Base-by-base conservation (phyloP, 176 grass and related monocot species). In the Leersia perrieri region DNA sequence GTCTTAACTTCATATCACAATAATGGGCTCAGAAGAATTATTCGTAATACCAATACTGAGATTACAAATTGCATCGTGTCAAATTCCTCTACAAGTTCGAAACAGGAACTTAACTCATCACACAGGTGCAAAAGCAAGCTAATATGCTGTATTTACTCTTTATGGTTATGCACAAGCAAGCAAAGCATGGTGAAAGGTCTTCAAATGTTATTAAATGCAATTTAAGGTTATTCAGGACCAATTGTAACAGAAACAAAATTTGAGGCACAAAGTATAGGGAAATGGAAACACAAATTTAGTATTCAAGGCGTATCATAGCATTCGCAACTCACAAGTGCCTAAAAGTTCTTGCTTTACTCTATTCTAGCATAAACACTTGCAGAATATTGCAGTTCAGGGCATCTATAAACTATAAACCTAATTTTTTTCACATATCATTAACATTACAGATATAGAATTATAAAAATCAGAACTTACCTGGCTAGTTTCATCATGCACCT, bases 401-500 rank as follows among this genome's bases (percentile, higher is more conserved):
- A 22, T 51, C 70, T 32, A 51, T 51, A 30, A 31, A 20, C 29
- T 20, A 31, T 11, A 11, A 33, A 49, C 31, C 29, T 66, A 5
- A 11, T 58, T 42, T 28, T 28, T 33, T 36, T 63, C 34, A 26
- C 25, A 66, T 32, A 34, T 33, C 31, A 88, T 78, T 66, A 77
- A 86, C 67, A 72, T 60, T 91, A 82, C 12, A 83, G 93, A 76
- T 51, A 80, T 68, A 74, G 73, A 60, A 85, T 36, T 33, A 80
- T 58, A 70, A 76, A 65, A 85, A 42, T 33, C 77, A 91, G 8
- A 85, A 99, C 97, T 99, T 99, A 99, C 97, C 97, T 99, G 93
- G 93, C 93, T 99, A 84, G 97, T 99, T 99, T 99, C 97, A 81
- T 99, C 97, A 94, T 96, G 97, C 89, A 99, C 87, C 85, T 92